A percentile compares a stretch with the other conserved stretches of the same genome.
Conservation (phyloP, 768 basidiomycete species). For the Lactarius sp. region DNA sequence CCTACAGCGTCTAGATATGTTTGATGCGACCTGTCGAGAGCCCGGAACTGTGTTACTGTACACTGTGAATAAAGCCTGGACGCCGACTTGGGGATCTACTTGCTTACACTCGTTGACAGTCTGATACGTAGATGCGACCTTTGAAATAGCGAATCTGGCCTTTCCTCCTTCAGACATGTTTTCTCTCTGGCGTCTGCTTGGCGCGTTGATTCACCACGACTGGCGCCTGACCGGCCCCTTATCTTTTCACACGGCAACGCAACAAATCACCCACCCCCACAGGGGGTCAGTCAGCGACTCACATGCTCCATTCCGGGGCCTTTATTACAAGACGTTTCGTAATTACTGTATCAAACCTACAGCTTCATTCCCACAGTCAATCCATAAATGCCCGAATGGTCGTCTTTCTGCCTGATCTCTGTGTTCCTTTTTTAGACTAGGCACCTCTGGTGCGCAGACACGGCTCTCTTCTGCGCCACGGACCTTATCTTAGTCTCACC, state of each 20-base stretch:
- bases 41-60: not conserved
- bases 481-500: not conserved
- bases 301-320: not conserved
- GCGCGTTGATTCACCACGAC: not conserved
- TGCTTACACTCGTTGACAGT: not conserved
- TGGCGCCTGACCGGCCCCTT: not conserved
- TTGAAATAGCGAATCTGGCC: not conserved
- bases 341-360: not conserved
- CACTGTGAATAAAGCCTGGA: not conserved
- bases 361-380: not conserved
- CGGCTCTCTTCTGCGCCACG: not conserved
- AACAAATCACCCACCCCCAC: not conserved
- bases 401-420: not conserved
- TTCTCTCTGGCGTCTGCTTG: not conserved
- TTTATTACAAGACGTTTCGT: not conserved
- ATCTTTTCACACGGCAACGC: constrained; percentile 4
- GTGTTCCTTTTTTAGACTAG: not conserved
- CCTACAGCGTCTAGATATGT: not conserved
- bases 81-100: not conserved
- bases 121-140: no score
- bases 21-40: not conserved
- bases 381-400: not conserved
- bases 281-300: not conserved
- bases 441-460: not conserved
- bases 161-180: not conserved